Conservation (phyloP, 176 grass and related monocot species). For the Oryza rufipogon region DNA sequence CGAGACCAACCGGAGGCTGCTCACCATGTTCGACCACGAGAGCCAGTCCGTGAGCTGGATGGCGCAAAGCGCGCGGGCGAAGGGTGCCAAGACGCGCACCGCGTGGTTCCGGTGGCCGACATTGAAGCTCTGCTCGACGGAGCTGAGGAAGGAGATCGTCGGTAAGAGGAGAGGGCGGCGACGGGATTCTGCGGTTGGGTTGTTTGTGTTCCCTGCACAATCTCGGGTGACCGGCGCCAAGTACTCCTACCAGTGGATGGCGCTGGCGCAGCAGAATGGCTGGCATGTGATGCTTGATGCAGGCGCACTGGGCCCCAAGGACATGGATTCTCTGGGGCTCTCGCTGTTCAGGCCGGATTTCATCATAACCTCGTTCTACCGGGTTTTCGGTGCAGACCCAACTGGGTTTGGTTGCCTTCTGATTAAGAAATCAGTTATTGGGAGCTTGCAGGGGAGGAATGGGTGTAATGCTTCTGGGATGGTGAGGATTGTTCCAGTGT, state of each 20-base stretch:
- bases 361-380: constrained; percentile 96
- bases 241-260: constrained; percentile 99
- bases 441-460: constrained; percentile 87
- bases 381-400: constrained; percentile 90
- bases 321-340: constrained; percentile 97
- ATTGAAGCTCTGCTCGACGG: constrained; percentile 77
- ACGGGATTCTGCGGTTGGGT: constrained; percentile 66
- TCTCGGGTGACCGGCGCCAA: constrained; percentile 96
- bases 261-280: constrained; percentile 94
- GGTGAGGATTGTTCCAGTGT: constrained; percentile 92
- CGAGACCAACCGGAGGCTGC: constrained; percentile 85
- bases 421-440: constrained; percentile 97
- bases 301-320: constrained; percentile 93
- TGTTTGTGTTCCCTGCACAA: constrained; percentile 96
- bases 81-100: constrained; percentile 79
- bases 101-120: constrained; percentile 95
- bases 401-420: constrained; percentile 99
- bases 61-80: constrained; percentile 78
- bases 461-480: constrained; percentile 87
- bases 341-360: constrained; percentile 94
- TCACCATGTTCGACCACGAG: constrained; percentile 99
- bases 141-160: constrained; percentile 88
- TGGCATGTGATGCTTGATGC: constrained; percentile 99
- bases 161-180: constrained; percentile 76
- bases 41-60: constrained; percentile 99